Evolutionary conservation across 2,329 filamentous ascomycete genomes (phyloP).

Genomic region (Penicillium sp.): DNA sequence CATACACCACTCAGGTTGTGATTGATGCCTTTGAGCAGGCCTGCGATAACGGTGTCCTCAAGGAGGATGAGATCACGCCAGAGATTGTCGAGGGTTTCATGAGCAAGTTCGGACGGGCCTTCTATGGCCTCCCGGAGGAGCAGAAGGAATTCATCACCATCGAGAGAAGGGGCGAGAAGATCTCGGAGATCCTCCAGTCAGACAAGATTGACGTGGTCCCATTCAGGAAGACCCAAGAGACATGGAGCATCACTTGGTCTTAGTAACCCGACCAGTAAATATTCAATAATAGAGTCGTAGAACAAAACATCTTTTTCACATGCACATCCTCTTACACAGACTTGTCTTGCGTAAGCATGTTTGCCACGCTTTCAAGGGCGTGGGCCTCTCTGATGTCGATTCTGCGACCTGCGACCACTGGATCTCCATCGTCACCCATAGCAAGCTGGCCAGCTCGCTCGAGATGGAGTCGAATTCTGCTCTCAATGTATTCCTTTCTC

Average conservation of each 20-base stretch:
- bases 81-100: constrained; percentile 59
- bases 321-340: constrained; percentile 5
- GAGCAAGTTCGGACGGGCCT: constrained; percentile 54
- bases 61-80: constrained; percentile 53
- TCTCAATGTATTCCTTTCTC: constrained; percentile 78
- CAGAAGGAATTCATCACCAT: constrained; percentile 54
- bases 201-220: constrained; percentile 63
- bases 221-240: constrained; percentile 62
- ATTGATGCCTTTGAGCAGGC: constrained; percentile 59
- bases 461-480: constrained; percentile 71
- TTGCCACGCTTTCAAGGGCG: constrained; percentile 41
- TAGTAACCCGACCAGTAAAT: constrained; percentile 14
- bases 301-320: background rate
- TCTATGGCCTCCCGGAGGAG: constrained; percentile 56
- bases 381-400: constrained; percentile 42
- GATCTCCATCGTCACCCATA: constrained; percentile 33
- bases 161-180: constrained; percentile 54
- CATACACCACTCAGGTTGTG: constrained; percentile 57
- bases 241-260: constrained; percentile 38
- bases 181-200: constrained; percentile 55
- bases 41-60: constrained; percentile 52
- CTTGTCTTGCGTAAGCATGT: constrained; percentile 34
- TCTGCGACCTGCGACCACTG: constrained; percentile 39
- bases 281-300: constrained; percentile 7
- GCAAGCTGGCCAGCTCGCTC: constrained; percentile 53